Base-by-base conservation (phyloP, 495 filamentous ascomycete species). In the Cetradonia linearis region DNA sequence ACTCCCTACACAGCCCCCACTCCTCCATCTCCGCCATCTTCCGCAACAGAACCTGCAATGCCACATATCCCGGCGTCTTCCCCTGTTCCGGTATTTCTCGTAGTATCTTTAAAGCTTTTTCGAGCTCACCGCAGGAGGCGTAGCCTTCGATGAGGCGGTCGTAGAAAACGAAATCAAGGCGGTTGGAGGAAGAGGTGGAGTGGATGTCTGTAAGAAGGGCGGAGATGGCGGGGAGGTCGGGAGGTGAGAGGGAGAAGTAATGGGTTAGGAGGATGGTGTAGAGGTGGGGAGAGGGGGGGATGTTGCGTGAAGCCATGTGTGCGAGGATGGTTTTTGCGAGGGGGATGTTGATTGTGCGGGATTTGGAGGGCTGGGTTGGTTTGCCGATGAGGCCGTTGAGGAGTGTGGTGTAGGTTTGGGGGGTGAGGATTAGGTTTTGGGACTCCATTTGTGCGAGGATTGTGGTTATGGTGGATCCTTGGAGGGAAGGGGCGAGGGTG, bases 231-330 rank as follows among this genome's bases (percentile, higher is more conserved):
- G 67, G 70, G 30, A 85, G 63, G 65, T 87, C 74, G 2, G 84
- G 82, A 10, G 80, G 78, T n/a, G 67, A 16, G 50, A 62, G 74
- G 5, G 69, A 42, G 67, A 89, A 89, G 70, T 83, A 83, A 70
- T 85, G 72, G n/a, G 81, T 77, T n/a, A 85, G 66, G 9, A 91
- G 74, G 65, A 83, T 83, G 30, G 86, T 87, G 75, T 86, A 87
- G 65, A 89, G 77, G 57, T 86, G 78, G 6, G 77, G 64, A 3
- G 76, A 77, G 0, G 83, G 76, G 63, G 76, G 69, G 33, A 86
- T 62, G 10, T 75, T 74, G 48, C 73, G 66, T 5, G 55, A 46
- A 62, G 71, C 70, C 73, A 92, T 86, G 66, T 85, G 78, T 1
- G 71, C 71, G 14, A 90, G 73, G 4, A 91, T 74, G 18, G 71